A percentile compares a stretch with the other conserved stretches of the same genome.
Evolutionary conservation across 148 eudicot genomes (phyloP).

Genomic region (Chenopodium quinoa): DNA sequence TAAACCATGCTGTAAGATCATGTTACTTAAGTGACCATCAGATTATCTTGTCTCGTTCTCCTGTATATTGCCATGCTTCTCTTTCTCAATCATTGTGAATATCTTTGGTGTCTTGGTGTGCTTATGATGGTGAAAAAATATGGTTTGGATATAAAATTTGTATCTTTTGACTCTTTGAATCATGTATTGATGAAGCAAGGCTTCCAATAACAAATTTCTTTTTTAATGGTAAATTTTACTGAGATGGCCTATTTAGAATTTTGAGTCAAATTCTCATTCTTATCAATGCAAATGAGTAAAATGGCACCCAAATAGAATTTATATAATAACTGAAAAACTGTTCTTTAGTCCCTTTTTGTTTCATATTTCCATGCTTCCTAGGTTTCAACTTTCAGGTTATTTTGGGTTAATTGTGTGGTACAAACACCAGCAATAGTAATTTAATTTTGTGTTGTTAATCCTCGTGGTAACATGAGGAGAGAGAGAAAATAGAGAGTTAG

Average conservation of each 20-base stretch:
- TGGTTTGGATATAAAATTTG: neutral
- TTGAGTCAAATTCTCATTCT: neutral
- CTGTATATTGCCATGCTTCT: neutral
- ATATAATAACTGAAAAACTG: neutral
- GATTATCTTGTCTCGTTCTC: neutral
- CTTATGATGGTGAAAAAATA: neutral
- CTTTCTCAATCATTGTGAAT: neutral
- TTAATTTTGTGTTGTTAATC: neutral
- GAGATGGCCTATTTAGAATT: neutral
- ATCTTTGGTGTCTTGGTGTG: neutral
- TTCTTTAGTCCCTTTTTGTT: neutral
- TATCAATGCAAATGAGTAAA: neutral
- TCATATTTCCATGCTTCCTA: neutral
- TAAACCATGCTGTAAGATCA: neutral
- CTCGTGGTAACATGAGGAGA: neutral
- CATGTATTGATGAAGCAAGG: neutral
- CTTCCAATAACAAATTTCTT: too few species aligned
- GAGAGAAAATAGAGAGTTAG: neutral
- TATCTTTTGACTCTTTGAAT: neutral
- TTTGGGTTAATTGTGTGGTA: neutral
- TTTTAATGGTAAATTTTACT: too few species aligned
- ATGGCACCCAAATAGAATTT: too few species aligned
- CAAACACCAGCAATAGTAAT: neutral
- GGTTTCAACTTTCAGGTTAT: neutral
- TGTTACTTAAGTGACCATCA: conserved; percentile 1